These are phyloP conservation scores for Pisolithus tinctorius DNA, from an alignment of 768 basidiomycete genomes.

Conservation along the genomic window DNA sequence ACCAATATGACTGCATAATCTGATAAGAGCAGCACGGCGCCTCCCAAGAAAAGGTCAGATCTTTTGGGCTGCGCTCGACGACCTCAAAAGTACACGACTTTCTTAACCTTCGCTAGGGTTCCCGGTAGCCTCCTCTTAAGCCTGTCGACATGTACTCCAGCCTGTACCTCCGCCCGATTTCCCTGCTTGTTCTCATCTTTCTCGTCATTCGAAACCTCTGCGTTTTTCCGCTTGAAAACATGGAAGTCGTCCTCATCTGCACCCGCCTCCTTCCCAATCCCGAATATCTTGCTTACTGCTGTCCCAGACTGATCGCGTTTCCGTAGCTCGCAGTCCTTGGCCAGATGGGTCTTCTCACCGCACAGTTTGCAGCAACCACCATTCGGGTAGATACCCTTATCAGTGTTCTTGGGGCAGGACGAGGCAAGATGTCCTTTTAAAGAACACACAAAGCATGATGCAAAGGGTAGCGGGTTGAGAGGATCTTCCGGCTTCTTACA, in stretches of 20 bases:
- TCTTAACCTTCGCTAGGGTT: slow-evolving; percentile 30
- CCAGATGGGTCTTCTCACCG: slow-evolving; percentile 77
- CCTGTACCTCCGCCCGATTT: slow-evolving; percentile 36
- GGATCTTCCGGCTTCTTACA: slow-evolving; percentile 65
- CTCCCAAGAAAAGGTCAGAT: background rate
- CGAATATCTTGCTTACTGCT: slow-evolving; percentile 15
- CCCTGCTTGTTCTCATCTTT: slow-evolving; percentile 36
- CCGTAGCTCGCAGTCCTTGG: slow-evolving; percentile 70
- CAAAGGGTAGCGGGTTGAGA: slow-evolving; percentile 70
- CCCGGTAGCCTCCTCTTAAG: slow-evolving; percentile 27
- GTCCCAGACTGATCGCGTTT: slow-evolving; percentile 42
- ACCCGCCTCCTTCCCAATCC: slow-evolving; percentile 46
- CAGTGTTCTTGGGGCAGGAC: slow-evolving; percentile 72
- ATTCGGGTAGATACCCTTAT: slow-evolving; percentile 82
- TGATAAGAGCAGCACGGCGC: background rate
- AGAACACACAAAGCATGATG: slow-evolving; percentile 88
- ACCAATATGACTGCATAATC: no score
- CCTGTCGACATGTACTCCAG: slow-evolving; percentile 37
- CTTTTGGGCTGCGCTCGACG: background rate
- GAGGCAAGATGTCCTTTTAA: slow-evolving; percentile 81
- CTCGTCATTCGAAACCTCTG: slow-evolving; percentile 56
- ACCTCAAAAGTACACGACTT: slow-evolving; percentile 42
- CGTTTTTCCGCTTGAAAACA: slow-evolving; percentile 57
- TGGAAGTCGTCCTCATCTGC: slow-evolving; percentile 98
- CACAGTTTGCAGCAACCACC: slow-evolving; percentile 90